A percentile compares a stretch with the other conserved stretches of the same genome.
phyloP scores from a whole-genome alignment of 192 early-diverging fungal species.

The Podila clonocystis region DNA sequence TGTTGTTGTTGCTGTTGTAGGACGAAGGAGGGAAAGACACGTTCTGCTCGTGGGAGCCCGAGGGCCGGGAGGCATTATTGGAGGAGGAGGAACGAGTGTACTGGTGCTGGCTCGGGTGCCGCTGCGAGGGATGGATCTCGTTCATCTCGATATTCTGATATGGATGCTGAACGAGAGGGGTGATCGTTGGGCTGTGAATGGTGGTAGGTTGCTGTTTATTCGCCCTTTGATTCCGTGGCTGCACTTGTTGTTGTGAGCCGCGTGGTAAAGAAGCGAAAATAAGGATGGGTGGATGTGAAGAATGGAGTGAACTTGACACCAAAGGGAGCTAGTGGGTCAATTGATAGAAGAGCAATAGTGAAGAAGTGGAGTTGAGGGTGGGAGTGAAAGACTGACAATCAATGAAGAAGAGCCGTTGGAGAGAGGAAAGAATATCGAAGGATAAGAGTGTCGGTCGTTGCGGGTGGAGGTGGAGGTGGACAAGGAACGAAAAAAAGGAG shows the following conservation, averaged over 20 bases:
- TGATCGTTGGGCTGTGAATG: conserved; percentile 28
- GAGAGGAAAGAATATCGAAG: not conserved
- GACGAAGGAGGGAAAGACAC: conserved; percentile 2
- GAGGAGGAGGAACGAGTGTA: not conserved
- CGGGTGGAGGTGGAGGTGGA: not conserved
- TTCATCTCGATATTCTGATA: conserved; percentile 23
- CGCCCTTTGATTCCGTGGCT: too few relatives aligned
- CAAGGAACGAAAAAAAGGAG: not conserved
- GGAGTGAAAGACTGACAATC: not conserved
- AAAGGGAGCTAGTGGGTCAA: not conserved
- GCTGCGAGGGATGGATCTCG: conserved; percentile 13
- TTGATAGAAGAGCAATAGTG: not conserved
- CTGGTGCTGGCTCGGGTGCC: conserved; percentile 9
- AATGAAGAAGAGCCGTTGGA: too few relatives aligned
- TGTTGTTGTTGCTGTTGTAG: not conserved
- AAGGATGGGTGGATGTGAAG: not conserved
- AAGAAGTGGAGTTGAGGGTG: not conserved
- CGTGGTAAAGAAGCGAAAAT: too few relatives aligned
- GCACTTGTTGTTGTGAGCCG: too few relatives aligned
- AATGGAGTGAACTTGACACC: not conserved
- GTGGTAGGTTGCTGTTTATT: not conserved
- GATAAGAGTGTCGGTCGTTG: not conserved
- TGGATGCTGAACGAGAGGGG: conserved; percentile 20
- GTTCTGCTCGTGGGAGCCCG: not conserved
- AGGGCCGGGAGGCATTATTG: not conserved